Evolutionary conservation across 2,329 filamentous ascomycete genomes (phyloP).

Genomic region (Knufia fluminis): DNA sequence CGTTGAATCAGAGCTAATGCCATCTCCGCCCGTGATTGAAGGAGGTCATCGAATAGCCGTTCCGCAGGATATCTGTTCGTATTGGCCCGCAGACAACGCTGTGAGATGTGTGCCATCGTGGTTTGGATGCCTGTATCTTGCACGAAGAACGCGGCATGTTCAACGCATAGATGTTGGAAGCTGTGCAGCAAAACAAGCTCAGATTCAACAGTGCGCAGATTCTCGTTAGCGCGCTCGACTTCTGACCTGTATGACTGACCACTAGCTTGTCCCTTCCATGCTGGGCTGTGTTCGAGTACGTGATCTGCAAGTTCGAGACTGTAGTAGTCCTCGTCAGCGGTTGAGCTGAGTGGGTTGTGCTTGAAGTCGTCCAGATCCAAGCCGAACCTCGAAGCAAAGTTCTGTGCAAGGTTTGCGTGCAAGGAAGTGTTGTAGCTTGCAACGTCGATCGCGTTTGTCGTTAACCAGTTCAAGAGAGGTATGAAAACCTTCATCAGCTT

Average conservation of each 20-base stretch:
- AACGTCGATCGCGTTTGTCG: constrained; percentile 68
- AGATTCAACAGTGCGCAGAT: constrained; percentile 83
- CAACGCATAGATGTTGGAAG: constrained; percentile 80
- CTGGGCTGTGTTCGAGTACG: constrained; percentile 66
- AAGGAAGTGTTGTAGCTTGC: constrained; percentile 78
- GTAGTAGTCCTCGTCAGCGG: constrained; percentile 69
- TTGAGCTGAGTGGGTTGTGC: constrained; percentile 57
- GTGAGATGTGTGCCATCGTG: constrained; percentile 64
- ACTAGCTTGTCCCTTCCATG: constrained; percentile 63
- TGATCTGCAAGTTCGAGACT: constrained; percentile 64
- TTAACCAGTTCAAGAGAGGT: constrained; percentile 67
- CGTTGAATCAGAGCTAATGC: constrained; percentile 74
- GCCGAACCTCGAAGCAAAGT: constrained; percentile 72
- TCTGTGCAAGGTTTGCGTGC: constrained; percentile 74
- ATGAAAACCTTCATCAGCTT: constrained; percentile 62
- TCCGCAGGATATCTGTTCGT: constrained; percentile 62
- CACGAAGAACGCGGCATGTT: constrained; percentile 60
- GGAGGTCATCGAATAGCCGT: constrained; percentile 69
- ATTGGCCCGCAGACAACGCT: constrained; percentile 72
- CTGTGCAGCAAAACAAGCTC: constrained; percentile 69
- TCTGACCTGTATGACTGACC: constrained; percentile 57
- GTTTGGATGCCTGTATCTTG: constrained; percentile 49
- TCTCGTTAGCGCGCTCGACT: constrained; percentile 77
- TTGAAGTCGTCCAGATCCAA: constrained; percentile 72
- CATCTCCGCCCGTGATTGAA: constrained; percentile 67